A percentile compares a stretch with the other conserved stretches of the same genome.
Evolutionary conservation across 176 grass and related monocot genomes (phyloP).

Genomic region (Hordeum vulgare): MorexV3_pseudomolecules_assembly NC_058518.1:437483073-437483572

Average conservation of each 20-base stretch:
- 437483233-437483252: neutral
- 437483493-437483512: too few relatives aligned
- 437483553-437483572: neutral
- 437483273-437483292: neutral
- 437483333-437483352: neutral
- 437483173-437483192: neutral
- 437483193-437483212: conserved; percentile 34
- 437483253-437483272: neutral
- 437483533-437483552: neutral
- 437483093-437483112: conserved; percentile 11
- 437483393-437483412: neutral
- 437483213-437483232: conserved; percentile 41
- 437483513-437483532: too few relatives aligned
- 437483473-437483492: neutral
- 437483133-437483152: conserved; percentile 22
- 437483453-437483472: conserved; percentile 4
- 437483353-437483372: neutral
- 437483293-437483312: neutral
- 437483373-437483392: neutral
- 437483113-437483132: conserved; percentile 32
- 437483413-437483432: conserved; percentile 15
- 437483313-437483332: neutral
- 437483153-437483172: conserved; percentile 12
- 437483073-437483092: conserved; percentile 30
- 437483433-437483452: conserved; percentile 20